Base-by-base conservation (phyloP, 345 rosid species). In the Arabidopsis suecica region DNA sequence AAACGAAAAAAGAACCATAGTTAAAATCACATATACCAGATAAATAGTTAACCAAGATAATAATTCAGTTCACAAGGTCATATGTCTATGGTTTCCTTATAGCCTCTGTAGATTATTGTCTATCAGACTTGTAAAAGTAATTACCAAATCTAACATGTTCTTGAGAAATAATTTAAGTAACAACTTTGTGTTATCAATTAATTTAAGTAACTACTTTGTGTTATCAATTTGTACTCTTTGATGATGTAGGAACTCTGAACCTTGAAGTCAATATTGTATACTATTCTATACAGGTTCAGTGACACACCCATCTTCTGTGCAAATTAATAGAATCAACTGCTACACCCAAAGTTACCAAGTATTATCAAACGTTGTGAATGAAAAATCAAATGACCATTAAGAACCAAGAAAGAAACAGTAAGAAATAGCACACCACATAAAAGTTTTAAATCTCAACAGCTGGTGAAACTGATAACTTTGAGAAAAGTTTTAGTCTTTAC, bases 401-500 rank as follows among this genome's bases (percentile, higher is more conserved):
- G 50, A 68, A 55, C 41, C 73, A 54, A 68, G 32, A 68, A 55
- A 56, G 38, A 55, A 50, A 34, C 45, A 33, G 22, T 38, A 41
- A 68, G 55, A 57, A 32, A 61, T 23, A 71, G 58, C 25, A 44
- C 9, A 71, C 49, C 34, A 49, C 18, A 36, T 13, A 71, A 49
- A 72, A 12, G 40, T 45, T 13, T 48, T 5, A 16, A 48, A 22
- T 13, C 30, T 22, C 36, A 62, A 64, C 33, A 54, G 25, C 8
- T 51, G 14, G 25, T 49, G 23, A 76, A 36, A 33, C 66, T 23
- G 74, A 45, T 48, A 49, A 54, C 12, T 45, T 62, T 54, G 76
- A 33, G 71, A 37, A 30, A 40, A 2, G 45, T 36, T 11, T 70
- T 34, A 59, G 28, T 44, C 14, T 58, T 79, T 86, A 95, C 99